Base-by-base conservation (phyloP, 345 rosid genomes). In the Aquilaria yunnanensis region DNA sequence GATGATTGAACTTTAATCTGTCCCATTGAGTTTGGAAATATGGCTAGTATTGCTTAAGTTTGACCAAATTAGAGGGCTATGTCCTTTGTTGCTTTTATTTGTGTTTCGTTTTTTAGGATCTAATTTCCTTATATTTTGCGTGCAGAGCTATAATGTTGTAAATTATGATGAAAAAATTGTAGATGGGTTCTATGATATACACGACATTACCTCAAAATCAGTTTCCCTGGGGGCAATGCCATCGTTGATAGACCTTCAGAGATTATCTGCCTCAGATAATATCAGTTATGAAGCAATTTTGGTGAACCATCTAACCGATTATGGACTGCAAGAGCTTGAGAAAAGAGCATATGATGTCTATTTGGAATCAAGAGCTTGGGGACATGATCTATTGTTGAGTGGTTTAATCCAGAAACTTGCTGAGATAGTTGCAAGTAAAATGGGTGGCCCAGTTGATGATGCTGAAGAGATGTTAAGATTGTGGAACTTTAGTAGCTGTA, bases 381-480 rank as follows among this genome's bases (percentile, higher is more conserved):
- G 67, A 12, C 65, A 54, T 51, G 85, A 85, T 66, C 74, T 73
- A 31, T 77, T 67, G 57, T 68, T 84, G 37, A 70, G 76, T 76
- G 80, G 74, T 70, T 72, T 92, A 77, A 77, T 91, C 77, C 93
- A 84, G 81, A 85, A 80, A 77, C 78, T 92, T 77, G 97, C 98
- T n/a, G 86, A 82, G 66, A 56, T 92, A 70, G 98, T 92, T 84
- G 98, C 86, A 55, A 68, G 78, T 65, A 84, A 85, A 75, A 81
- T 92, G 98, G 98, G 98, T 56, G 98, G 98, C 32, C 91, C 85
- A 11, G 98, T 92, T 60, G 84, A 74, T 11, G 84, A 85, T 80
- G 93, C 96, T 30, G 98, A 79, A 77, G 96, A 81, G 71, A 87
- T 91, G 70, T 71, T 81, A 74, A 72, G 74, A 70, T 81, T 74